Percentiles rank a stretch among this genome's conserved stretches.
Evolutionary conservation across 257 asterid species (phyloP).

Genomic region (Solanum lignicaule): DNA sequence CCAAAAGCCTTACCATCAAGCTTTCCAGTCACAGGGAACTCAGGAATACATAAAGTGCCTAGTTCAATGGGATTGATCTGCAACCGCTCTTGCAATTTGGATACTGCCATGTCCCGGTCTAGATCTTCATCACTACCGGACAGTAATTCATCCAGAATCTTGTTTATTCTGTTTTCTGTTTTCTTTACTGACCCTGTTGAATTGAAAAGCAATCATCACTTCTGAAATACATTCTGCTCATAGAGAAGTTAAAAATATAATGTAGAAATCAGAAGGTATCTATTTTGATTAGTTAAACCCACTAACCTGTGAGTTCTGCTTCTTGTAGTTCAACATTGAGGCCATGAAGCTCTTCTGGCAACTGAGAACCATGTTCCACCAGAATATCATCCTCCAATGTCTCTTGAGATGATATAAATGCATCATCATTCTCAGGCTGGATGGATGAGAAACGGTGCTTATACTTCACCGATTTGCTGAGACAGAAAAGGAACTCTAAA

Average conservation of each 20-base stretch:
- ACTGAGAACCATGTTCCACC: slow-evolving; percentile 17
- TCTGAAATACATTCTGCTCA: not conserved
- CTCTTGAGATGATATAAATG: slow-evolving; percentile 34
- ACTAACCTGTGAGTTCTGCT: slow-evolving; percentile 47
- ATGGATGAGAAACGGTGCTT: slow-evolving; percentile 43
- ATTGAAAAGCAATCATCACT: not conserved
- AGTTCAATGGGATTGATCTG: slow-evolving; percentile 54
- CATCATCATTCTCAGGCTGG: slow-evolving; percentile 31
- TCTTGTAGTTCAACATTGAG: slow-evolving; percentile 31
- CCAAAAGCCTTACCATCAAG: slow-evolving; percentile 24
- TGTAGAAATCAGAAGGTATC: not conserved
- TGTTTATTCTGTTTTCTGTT: slow-evolving; percentile 18
- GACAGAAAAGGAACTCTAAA: not conserved
- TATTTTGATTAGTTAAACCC: slow-evolving; percentile 3
- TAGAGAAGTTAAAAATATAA: not conserved
- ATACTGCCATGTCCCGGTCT: slow-evolving; percentile 48
- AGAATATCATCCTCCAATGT: slow-evolving; percentile 18
- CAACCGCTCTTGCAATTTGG: slow-evolving; percentile 58
- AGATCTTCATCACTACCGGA: slow-evolving; percentile 42
- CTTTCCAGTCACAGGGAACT: slow-evolving; percentile 30
- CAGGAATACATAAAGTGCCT: slow-evolving; percentile 30
- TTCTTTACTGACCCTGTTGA: slow-evolving; percentile 30
- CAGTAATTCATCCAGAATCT: slow-evolving; percentile 42
- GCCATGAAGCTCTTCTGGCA: slow-evolving; percentile 15
- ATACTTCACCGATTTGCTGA: slow-evolving; percentile 44